These are phyloP conservation scores for Cucumis variabilis DNA, from an alignment of 331 rosid genomes.

Conservation along the genomic window DNA sequence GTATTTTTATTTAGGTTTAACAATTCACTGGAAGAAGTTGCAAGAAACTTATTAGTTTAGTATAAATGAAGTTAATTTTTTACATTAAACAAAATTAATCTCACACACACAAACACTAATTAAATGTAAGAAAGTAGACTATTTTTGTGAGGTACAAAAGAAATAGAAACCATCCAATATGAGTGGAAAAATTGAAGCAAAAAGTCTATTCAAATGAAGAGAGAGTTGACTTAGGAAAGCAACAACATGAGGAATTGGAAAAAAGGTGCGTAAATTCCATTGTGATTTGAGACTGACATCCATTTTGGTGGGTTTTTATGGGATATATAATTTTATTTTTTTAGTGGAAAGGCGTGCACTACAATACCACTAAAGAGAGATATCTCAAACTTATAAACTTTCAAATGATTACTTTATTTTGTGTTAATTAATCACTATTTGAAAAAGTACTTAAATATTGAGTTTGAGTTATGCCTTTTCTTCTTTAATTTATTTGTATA, in stretches of 20 bases:
- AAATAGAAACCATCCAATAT: background rate
- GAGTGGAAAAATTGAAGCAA: background rate
- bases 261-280: background rate
- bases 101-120: background rate
- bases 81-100: background rate
- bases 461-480: slow-evolving; percentile 22
- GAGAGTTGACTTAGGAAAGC: background rate
- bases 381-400: background rate
- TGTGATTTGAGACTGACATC: background rate
- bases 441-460: slow-evolving; percentile 26
- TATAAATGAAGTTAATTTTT: too few relatives aligned
- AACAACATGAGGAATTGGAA: background rate
- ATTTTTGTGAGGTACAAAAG: background rate
- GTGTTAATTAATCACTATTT: background rate
- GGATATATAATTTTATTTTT: background rate
- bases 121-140: background rate
- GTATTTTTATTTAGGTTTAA: too few relatives aligned
- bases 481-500: background rate
- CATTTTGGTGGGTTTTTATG: background rate
- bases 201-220: background rate
- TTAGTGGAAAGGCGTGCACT: slow-evolving; percentile 27
- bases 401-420: slow-evolving; percentile 5
- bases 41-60: background rate
- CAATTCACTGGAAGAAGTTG: background rate
- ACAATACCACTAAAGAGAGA: background rate